A percentile compares a stretch with the other conserved stretches of the same genome.
Evolutionary conservation across 805 yeast species (phyloP).

Genomic region (Metschnikowia shivogae): DNA sequence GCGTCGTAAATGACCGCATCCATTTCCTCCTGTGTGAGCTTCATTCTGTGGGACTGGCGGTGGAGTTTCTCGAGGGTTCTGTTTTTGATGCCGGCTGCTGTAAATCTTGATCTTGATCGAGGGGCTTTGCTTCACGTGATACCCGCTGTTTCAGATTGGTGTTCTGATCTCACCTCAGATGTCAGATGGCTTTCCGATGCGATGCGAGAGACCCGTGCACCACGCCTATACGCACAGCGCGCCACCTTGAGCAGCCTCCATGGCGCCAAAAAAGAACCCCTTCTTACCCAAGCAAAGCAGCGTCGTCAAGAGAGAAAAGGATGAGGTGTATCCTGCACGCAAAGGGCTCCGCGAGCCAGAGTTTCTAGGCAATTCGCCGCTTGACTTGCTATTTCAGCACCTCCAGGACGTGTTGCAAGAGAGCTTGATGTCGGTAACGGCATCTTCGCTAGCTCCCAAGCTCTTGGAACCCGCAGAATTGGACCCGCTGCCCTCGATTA

Average conservation of each 20-base stretch:
- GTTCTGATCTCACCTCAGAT: too few relatives aligned
- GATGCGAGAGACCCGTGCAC: slow-evolving; percentile 1
- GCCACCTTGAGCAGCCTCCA: background rate
- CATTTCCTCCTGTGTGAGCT: slow-evolving; percentile 66
- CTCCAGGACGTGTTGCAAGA: slow-evolving; percentile 26
- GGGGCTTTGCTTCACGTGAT: too few relatives aligned
- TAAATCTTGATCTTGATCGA: background rate
- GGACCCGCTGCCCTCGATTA: background rate
- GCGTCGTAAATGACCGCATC: slow-evolving; percentile 81
- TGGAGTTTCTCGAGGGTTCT: background rate
- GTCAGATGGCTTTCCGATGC: too few relatives aligned
- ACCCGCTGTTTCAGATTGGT: too few relatives aligned
- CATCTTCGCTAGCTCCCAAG: slow-evolving; percentile 8
- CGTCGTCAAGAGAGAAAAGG: slow-evolving; percentile 28
- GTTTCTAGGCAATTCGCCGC: slow-evolving; percentile 26
- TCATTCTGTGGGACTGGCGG: slow-evolving; percentile 13
- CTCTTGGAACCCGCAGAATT: background rate
- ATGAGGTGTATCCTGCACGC: slow-evolving; percentile 29
- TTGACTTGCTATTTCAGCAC: slow-evolving; percentile 31
- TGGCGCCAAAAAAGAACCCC: slow-evolving; percentile 25
- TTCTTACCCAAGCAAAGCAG: slow-evolving; percentile 25
- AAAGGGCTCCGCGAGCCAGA: slow-evolving; percentile 35
- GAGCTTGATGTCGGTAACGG: slow-evolving; percentile 20
- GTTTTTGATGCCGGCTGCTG: too few relatives aligned
- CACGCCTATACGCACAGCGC: background rate